Base-by-base conservation (phyloP, 768 basidiomycete species). In the Termitomyces sp. region DNA sequence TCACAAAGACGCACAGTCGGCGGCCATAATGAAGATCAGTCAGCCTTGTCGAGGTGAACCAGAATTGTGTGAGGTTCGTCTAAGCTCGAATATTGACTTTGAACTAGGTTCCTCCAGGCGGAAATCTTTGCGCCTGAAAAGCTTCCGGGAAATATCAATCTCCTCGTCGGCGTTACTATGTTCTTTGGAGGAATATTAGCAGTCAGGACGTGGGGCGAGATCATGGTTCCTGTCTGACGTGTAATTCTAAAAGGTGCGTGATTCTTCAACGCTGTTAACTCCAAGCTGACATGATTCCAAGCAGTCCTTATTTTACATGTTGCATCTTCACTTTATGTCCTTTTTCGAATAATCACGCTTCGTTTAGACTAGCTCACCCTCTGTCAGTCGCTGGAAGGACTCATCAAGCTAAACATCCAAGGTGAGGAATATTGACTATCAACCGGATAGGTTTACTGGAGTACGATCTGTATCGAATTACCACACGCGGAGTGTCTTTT, bases 111-210 rank as follows among this genome's bases (percentile, higher is more conserved):
- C 64, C 67, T 81, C 49, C 79, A 86, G 55, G 83, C 83, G 50
- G 83, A 92, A 73, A 75, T 92, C 24, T 79, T 79, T 57, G 80
- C 88, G 50, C 86, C 86, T 10, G 88, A 92, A 62, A 91, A 92
- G 70, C 64, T 87, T 16, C 74, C 79, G 13, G 90, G 90, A 57
- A 93, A 92, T 68, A 64, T 91, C 66, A 88, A 79, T 66, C 80
- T 92, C 60, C 63, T 85, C 46, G 82, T 85, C 8, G 86, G 86
- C 20, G 72, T 86, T 7, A 75, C 78, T 6, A 71, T 91, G 59
- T 93, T 92, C 64, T 71, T 83, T 26, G 87, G 82, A 30, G 88
- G 89, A 3, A 84, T 93, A 56, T 70, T 85, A 45, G 83, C 76
- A 14, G 83, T 86, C 16, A 84, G 90, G 69, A 82, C 82, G 43